phyloP scores from a whole-genome alignment of 75 land plant genomes.

The Cryptomeria japonica region DNA sequence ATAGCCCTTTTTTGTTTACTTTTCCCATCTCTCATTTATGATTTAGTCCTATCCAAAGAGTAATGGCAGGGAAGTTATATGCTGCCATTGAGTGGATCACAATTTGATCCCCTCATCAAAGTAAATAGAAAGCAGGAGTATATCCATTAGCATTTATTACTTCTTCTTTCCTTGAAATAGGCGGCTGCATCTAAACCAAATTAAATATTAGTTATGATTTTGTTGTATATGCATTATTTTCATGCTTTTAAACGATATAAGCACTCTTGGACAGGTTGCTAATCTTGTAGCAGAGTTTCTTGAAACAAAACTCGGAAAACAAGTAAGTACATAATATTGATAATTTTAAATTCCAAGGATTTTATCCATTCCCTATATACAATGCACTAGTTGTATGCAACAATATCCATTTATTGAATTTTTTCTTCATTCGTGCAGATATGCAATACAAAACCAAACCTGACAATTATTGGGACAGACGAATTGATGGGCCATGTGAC shows the following conservation, averaged over 20 bases:
- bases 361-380: background rate
- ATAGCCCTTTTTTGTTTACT: background rate
- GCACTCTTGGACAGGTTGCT: conserved; percentile 57
- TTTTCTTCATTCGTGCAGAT: conserved; percentile 45
- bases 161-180: background rate
- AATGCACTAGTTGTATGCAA: background rate
- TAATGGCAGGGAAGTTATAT: background rate
- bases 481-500: conserved; percentile 92
- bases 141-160: background rate
- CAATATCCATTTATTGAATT: background rate
- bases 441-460: conserved; percentile 54
- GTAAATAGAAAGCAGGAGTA: background rate
- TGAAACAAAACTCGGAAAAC: conserved; percentile 84
- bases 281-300: conserved; percentile 87
- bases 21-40: background rate
- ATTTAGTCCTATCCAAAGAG: background rate
- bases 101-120: background rate
- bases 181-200: background rate
- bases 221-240: background rate
- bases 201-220: background rate
- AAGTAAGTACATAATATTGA: conserved; percentile 36
- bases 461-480: conserved; percentile 75
- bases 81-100: background rate
- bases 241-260: background rate
- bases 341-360: background rate